These are phyloP conservation scores for Clonostachys rhizophaga DNA, from an alignment of 2,329 filamentous ascomycete genomes.

Conservation along the genomic window DNA sequence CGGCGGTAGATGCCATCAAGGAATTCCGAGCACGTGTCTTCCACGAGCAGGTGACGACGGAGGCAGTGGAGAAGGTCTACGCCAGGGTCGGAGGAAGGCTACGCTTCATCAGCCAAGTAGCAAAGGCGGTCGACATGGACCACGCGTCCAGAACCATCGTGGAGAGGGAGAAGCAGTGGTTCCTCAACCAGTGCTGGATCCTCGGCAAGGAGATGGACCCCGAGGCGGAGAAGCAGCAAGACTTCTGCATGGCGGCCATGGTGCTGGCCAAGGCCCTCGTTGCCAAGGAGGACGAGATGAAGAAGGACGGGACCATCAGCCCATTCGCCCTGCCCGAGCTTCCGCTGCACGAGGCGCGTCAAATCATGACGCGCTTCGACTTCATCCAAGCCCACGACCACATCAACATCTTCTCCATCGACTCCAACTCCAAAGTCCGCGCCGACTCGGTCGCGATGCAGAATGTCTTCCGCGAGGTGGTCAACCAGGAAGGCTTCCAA, in stretches of 20 bases:
- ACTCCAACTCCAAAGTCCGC: conserved; percentile 48
- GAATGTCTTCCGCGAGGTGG: conserved; percentile 50
- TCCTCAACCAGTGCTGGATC: conserved; percentile 64
- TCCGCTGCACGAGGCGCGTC: conserved; percentile 38
- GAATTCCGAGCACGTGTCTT: conserved; percentile 44
- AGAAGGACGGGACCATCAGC: conserved; percentile 7
- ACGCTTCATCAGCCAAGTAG: conserved; percentile 47
- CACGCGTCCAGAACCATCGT: conserved; percentile 48
- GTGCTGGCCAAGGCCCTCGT: conserved; percentile 52
- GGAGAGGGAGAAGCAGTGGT: conserved; percentile 60
- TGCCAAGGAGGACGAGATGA: conserved; percentile 33
- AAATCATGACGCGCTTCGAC: conserved; percentile 52
- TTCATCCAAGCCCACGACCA: conserved; percentile 53
- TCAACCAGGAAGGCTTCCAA: conserved; percentile 42
- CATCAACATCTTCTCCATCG: conserved; percentile 53
- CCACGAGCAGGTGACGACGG: conserved; percentile 27
- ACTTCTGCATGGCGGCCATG: conserved; percentile 50
- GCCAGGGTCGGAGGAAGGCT: conserved; percentile 48
- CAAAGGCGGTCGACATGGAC: conserved; percentile 46
- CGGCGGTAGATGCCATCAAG: conserved; percentile 39
- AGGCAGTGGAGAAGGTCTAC: conserved; percentile 44
- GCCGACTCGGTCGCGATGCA: conserved; percentile 55
- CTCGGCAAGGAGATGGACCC: conserved; percentile 62
- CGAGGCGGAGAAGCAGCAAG: conserved; percentile 62
- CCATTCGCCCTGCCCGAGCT: conserved; percentile 45